Evolutionary conservation across 1,284 basidiomycete species (phyloP), one percentile per base, ranked within the genome.

Genomic region (Malassezia yamatoensis): DNA sequence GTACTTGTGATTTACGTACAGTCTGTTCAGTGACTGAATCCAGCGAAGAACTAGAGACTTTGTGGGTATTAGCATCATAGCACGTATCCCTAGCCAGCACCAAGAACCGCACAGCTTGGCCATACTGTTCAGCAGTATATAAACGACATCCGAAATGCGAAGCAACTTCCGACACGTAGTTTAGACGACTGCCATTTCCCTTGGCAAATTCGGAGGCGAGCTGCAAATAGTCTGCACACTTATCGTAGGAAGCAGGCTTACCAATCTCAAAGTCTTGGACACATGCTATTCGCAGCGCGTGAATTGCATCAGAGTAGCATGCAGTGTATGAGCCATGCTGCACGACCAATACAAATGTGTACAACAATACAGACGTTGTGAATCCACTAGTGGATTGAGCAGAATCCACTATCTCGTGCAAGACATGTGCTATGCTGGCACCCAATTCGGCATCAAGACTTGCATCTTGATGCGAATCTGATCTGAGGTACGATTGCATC

Each of bases 91-190:
- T 42, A 1, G 58, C 53, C 10, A 38, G 13, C 20, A 15, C 33
- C 5, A 67, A 60, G 36, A 77, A 70, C 0, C 51, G 63, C 8
- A 65, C 55, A 0, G 75, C 74, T 5, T 63, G 66, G 7, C 57
- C 66, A 5, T 62, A 60, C 16, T 62, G 63, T 11, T 57, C 56
- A 0, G 65, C 66, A 24, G 74, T 74, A 62, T 75, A 79, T 7
- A 77, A 62, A 35, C 65, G 66, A 15, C 70, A 72, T 7, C 69
- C 78, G 44, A 71, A 60, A 45, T 77, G 77, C 60, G 77, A 78
- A 29, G 72, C 73, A 5, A 67, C 64, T 10, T 57, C 70, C 3
- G 73, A 70, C 32, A 77, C 51, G 15, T 62, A 59, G 1, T 50
- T 36, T 20, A 38, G 33, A 39, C n/a, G 38, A 13, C 24, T 50